Base-by-base conservation (phyloP, 306 rosid genomes). In the Medicago arabica region DNA sequence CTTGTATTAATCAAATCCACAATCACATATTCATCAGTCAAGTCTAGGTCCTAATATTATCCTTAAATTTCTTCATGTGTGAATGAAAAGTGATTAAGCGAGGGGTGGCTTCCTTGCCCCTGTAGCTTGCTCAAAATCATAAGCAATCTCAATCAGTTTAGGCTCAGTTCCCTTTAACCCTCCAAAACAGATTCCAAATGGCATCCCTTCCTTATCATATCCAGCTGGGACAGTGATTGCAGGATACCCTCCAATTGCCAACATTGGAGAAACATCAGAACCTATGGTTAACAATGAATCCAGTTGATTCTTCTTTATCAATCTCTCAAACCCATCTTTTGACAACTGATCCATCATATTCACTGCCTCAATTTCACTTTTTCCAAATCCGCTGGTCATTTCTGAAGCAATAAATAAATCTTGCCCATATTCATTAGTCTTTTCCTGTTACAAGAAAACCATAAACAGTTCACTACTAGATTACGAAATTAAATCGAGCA, bases 91-190 rank as follows among this genome's bases (percentile, higher is more conserved):
- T 2, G 28, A 23, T 2, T 23, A 23, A 25, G 69, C 7, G 14
- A 23, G 28, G 28, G 85, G 88, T 59, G 85, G 71, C 81, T 72
- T 84, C 67, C 89, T 81, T 15, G 69, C 74, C 74, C 44, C 67
- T 1, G 90, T 83, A 14, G 84, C 81, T 76, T 86, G 88, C 86
- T 89, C 93, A 74, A 86, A 89, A 47, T 58, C 93, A 53, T 81
- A 89, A 25, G 86, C 86, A 80, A 87, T 83, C 66, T 87, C 73
- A 39, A 86, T 83, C 0, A 87, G 71, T 58, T 76, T 85, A 1
- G 88, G 81, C 25, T 86, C 87, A 0, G 81, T 43, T 54, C 90
- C 87, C 75, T 71, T 81, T 3, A 84, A 70, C 6, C 88, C 87
- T 41, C 87, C 87, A 66, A 87, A 86, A 16, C 38, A 53, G 5